These are phyloP conservation scores for Entophlyctis luteolus DNA, from an alignment of 192 early-diverging fungal genomes.

Conservation along the genomic window DNA sequence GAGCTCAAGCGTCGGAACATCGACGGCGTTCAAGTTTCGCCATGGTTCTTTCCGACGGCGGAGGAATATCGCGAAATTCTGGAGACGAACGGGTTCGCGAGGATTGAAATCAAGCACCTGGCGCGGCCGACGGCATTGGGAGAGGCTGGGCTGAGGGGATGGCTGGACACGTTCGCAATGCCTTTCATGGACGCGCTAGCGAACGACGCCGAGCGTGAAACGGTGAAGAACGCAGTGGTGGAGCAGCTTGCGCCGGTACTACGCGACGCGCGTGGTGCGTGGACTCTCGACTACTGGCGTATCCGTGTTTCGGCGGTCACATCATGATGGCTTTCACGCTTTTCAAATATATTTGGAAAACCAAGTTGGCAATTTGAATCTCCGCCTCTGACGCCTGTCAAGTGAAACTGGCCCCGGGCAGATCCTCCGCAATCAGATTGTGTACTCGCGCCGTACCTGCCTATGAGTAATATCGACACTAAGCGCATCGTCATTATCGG, in stretches of 20 bases:
- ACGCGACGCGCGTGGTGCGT: constrained; percentile 28
- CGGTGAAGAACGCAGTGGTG: constrained; percentile 23
- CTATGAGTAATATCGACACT: too few species aligned
- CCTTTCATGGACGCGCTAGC: constrained; percentile 51
- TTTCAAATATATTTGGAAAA: too few species aligned
- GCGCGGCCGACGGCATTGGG: constrained; percentile 52
- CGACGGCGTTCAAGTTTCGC: neutral
- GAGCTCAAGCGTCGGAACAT: constrained; percentile 18
- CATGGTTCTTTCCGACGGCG: constrained; percentile 36
- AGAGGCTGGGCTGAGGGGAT: constrained; percentile 50
- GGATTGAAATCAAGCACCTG: constrained; percentile 41
- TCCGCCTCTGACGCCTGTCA: too few species aligned
- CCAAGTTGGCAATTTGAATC: too few species aligned
- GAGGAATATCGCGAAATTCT: constrained; percentile 48
- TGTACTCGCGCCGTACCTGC: too few species aligned
- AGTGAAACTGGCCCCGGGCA: too few species aligned
- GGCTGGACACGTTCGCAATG: constrained; percentile 66
- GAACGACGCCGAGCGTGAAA: constrained; percentile 6
- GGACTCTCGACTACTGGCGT: constrained; percentile 35
- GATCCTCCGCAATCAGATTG: too few species aligned
- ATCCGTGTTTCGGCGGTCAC: constrained; percentile 25
- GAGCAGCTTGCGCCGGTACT: constrained; percentile 29
- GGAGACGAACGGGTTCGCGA: constrained; percentile 47
- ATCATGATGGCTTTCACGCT: too few species aligned
- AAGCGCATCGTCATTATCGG: constrained; percentile 40